Percentiles rank a stretch among this genome's conserved stretches.
Conservation (phyloP, 805 yeast species). For the Zygosaccharomyces siamensis region DNA sequence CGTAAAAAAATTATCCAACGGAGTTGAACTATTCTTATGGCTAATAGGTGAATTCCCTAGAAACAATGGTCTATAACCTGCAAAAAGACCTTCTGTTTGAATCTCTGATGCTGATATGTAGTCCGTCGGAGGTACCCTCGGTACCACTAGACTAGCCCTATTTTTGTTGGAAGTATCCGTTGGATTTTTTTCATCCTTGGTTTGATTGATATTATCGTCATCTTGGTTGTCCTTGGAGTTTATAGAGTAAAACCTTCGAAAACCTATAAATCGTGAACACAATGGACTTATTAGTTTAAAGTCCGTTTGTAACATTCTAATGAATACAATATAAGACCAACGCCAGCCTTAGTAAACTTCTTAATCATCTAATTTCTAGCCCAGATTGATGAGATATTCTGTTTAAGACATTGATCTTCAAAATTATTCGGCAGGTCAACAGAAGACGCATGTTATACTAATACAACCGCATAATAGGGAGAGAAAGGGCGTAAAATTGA, state of each 20-base stretch:
- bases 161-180: background rate
- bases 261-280: background rate
- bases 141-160: conserved; percentile 19
- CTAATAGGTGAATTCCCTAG: conserved; percentile 35
- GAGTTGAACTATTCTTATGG: conserved; percentile 5
- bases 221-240: conserved; percentile 1
- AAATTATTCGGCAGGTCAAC: too few relatives aligned
- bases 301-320: background rate
- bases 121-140: conserved; percentile 30
- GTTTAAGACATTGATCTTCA: too few relatives aligned
- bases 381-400: too few relatives aligned
- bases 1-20: conserved; percentile 21
- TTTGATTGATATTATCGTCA: background rate
- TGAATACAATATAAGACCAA: background rate
- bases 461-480: too few relatives aligned
- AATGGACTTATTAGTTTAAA: background rate
- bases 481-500: too few relatives aligned
- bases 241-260: background rate
- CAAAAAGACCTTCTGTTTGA: conserved; percentile 40
- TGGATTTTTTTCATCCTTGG: background rate
- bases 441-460: too few relatives aligned
- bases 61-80: conserved; percentile 44
- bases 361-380: background rate
- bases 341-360: background rate
- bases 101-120: conserved; percentile 27